Base-by-base conservation (phyloP, 345 rosid species). In the Melastoma malabathricum region DNA sequence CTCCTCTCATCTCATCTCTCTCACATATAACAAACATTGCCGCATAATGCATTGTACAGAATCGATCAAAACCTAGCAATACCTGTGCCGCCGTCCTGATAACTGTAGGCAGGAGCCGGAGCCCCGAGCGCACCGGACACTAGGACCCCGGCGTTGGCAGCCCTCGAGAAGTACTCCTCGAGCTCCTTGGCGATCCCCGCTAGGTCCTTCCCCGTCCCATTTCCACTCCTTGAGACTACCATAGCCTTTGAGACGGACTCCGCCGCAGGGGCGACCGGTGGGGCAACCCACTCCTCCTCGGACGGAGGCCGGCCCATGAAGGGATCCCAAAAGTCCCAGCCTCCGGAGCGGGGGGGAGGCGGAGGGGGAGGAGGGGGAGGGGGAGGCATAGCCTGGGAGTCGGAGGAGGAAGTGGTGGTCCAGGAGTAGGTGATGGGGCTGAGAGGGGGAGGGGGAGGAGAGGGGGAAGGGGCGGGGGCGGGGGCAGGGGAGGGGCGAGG, bases 271-370 rank as follows among this genome's bases (percentile, higher is more conserved):
- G 64, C 47, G 17, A 56, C 64, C 1, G 76, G 58, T 6, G 81
- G 67, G 51, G 66, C 92, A 60, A 80, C 96, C 96, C 89, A 86
- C 23, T 80, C 94, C 50, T 79, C 93, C 70, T 80, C 41, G 41
- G 41, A 34, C 96, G 1, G 79, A 66, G 17, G 64, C 70, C 23
- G 82, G 65, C 55, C 75, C 16, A 63, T 65, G 56, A 86, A 90
- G 3, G 98, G 96, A 64, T 86, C 89, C 98, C 94, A 89, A 59
- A 83, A 83, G 60, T 90, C 98, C 98, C 98, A 90, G 51, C 80
- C 71, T 4, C 89, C 80, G 0, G 86, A 69, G 18, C 67, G 59
- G 2, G 74, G 76, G 0, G 93, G 93, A 0, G 98, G 41, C 41
- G 41, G 41, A 34, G 12, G 6, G 41, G 41, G 41, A 34, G 0